Conservation (phyloP, 495 filamentous ascomycete genomes). For the Geopyxis carbonaria region DNA sequence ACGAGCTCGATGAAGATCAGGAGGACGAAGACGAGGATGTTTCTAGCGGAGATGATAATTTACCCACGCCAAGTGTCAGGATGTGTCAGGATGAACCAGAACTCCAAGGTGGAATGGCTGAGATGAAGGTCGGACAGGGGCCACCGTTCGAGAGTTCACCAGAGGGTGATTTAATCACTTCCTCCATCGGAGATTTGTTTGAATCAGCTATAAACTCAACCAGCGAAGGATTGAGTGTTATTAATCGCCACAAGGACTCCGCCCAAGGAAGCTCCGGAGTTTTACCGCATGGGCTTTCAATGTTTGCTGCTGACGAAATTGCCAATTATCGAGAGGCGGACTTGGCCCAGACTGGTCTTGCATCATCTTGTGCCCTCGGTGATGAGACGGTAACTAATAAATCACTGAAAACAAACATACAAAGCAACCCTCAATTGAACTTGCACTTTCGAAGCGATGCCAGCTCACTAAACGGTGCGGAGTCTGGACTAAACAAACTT, state of each 20-base stretch:
- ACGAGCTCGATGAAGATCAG: neutral
- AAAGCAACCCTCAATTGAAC: too few relatives aligned
- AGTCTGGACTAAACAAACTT: conserved; percentile 2
- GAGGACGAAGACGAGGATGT: neutral
- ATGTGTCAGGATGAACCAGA: neutral
- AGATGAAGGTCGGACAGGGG: conserved; percentile 3
- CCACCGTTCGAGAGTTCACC: conserved; percentile 3
- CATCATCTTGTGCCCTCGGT: conserved; percentile 3
- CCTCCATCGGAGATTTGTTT: conserved; percentile 6
- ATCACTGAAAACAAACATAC: neutral
- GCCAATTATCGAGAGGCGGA: neutral
- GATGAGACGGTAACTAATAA: neutral
- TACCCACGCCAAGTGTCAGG: neutral
- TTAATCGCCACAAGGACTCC: neutral
- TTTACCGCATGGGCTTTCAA: conserved; percentile 10
- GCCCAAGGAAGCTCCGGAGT: conserved; percentile 7
- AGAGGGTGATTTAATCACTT: conserved; percentile 1
- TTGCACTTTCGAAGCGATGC: too few relatives aligned
- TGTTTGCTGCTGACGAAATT: conserved; percentile 4
- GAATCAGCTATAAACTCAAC: conserved; percentile 15
- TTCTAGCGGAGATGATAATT: neutral
- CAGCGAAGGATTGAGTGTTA: conserved; percentile 9
- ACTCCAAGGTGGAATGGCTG: conserved; percentile 6
- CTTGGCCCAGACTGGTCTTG: conserved; percentile 2
- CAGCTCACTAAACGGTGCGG: conserved; percentile 1